A percentile compares a stretch with the other conserved stretches of the same genome.
phyloP scores from a whole-genome alignment of 2,329 filamentous ascomycete genomes.

The Sclerotiophoma versabilis region DNA sequence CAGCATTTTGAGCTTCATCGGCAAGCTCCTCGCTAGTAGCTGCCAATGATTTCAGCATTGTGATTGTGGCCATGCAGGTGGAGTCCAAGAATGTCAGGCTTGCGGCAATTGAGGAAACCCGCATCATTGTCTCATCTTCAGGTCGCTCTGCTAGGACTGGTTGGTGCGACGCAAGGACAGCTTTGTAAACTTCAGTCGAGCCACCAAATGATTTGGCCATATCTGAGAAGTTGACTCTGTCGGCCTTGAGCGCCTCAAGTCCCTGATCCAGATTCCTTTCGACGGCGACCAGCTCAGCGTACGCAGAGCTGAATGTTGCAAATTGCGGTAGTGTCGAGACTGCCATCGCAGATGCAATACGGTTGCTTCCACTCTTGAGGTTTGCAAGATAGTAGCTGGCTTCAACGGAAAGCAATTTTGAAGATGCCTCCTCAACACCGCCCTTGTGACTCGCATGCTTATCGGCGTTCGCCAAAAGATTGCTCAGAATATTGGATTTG shows the following conservation, averaged over 20 bases:
- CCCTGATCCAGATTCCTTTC: constrained; percentile 88
- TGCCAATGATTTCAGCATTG: constrained; percentile 18
- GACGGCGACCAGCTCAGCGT: constrained; percentile 89
- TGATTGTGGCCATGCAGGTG: constrained; percentile 26
- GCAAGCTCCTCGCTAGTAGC: constrained; percentile 10
- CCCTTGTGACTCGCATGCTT: constrained; percentile 71
- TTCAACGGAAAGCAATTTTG: constrained; percentile 68
- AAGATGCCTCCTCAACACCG: constrained; percentile 79
- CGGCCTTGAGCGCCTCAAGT: constrained; percentile 82
- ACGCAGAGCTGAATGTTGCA: constrained; percentile 75
- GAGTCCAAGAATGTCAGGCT: constrained; percentile 30
- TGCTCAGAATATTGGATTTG: constrained; percentile 65
- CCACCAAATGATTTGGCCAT: constrained; percentile 80
- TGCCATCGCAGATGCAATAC: constrained; percentile 81
- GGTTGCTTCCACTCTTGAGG: constrained; percentile 82
- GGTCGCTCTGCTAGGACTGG: constrained; percentile 25
- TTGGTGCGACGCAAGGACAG: constrained; percentile 23
- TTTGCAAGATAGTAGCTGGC: constrained; percentile 85
- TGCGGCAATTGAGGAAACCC: constrained; percentile 29
- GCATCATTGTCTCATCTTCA: constrained; percentile 37
- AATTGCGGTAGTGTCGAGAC: constrained; percentile 82
- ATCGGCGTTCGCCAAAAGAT: constrained; percentile 25
- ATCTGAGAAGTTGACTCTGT: constrained; percentile 84
- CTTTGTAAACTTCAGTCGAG: constrained; percentile 30
- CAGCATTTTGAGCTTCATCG: constrained; percentile 50